Evolutionary conservation across 352 stramenopile genomes (phyloP).

Genomic region (Halophytophthora batemanensis): DNA sequence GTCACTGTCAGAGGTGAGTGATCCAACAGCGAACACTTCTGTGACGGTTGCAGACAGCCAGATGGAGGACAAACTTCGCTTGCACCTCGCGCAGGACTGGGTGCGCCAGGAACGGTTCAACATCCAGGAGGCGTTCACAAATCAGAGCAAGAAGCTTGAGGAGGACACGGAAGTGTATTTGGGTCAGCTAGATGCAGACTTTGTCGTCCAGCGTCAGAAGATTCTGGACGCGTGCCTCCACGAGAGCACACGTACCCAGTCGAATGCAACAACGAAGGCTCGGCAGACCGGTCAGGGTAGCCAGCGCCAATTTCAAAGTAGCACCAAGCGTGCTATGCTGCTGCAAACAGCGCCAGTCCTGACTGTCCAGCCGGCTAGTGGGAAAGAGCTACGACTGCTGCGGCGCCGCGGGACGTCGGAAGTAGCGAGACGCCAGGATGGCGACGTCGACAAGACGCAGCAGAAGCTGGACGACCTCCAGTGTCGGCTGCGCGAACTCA

Average conservation of each 20-base stretch:
- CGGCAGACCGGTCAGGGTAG: not conserved
- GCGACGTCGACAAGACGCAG: conserved; percentile 19
- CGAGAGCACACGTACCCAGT: not conserved
- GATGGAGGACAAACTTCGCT: conserved; percentile 17
- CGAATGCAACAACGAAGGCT: not conserved
- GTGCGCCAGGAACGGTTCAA: conserved; percentile 66
- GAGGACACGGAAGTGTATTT: conserved; percentile 41
- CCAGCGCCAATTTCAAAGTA: conserved; percentile 20
- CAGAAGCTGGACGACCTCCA: conserved; percentile 28
- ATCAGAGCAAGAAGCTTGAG: conserved; percentile 53
- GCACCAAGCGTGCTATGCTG: conserved; percentile 20
- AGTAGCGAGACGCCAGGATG: conserved; percentile 3
- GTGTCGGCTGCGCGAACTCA: conserved; percentile 12
- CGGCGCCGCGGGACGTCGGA: not conserved
- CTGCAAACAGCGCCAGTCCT: conserved; percentile 14
- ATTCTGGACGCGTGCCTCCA: conserved; percentile 19
- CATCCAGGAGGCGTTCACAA: conserved; percentile 66
- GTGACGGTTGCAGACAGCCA: conserved; percentile 3
- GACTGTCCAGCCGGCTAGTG: conserved; percentile 4
- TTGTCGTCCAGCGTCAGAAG: conserved; percentile 27
- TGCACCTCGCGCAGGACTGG: conserved; percentile 42
- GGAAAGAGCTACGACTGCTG: conserved; percentile 1
- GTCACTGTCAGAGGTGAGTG: not conserved
- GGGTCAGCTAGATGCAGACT: conserved; percentile 40
- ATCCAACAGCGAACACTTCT: not conserved